These are phyloP conservation scores for Geotrichum aggregatum DNA, from an alignment of 1,139 yeast genomes.

Conservation along the genomic window DNA sequence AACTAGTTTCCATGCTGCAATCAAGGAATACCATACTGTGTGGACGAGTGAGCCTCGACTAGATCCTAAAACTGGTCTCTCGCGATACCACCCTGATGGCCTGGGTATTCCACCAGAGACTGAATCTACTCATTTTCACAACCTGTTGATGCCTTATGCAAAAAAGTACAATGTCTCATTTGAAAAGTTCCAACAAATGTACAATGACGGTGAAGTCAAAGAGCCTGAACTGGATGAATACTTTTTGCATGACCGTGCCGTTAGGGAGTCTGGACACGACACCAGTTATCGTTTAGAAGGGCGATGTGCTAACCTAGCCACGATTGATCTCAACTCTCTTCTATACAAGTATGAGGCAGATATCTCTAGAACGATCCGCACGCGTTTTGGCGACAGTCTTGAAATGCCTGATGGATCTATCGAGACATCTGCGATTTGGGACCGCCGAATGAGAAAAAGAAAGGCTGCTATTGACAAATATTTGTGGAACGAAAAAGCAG, in stretches of 20 bases:
- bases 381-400: constrained; percentile 52
- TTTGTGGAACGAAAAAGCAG: constrained; percentile 78
- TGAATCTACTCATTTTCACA: constrained; percentile 81
- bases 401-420: constrained; percentile 40
- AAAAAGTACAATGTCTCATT: constrained; percentile 57
- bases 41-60: constrained; percentile 76
- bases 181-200: constrained; percentile 65
- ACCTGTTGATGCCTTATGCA: constrained; percentile 66
- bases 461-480: constrained; percentile 58
- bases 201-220: constrained; percentile 59
- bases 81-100: constrained; percentile 89
- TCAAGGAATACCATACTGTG: constrained; percentile 75
- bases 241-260: constrained; percentile 89
- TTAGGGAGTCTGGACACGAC: constrained; percentile 95
- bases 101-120: constrained; percentile 95
- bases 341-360: constrained; percentile 88
- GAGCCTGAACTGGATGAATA: constrained; percentile 86
- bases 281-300: constrained; percentile 90
- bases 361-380: constrained; percentile 62
- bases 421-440: constrained; percentile 61
- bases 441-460: constrained; percentile 51
- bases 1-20: constrained; percentile 70
- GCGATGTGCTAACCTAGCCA: constrained; percentile 81
- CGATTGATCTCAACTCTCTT: constrained; percentile 82
- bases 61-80: constrained; percentile 73